Base-by-base conservation (phyloP, 2,329 filamentous ascomycete genomes). In the Cercospora nicotianae region DNA sequence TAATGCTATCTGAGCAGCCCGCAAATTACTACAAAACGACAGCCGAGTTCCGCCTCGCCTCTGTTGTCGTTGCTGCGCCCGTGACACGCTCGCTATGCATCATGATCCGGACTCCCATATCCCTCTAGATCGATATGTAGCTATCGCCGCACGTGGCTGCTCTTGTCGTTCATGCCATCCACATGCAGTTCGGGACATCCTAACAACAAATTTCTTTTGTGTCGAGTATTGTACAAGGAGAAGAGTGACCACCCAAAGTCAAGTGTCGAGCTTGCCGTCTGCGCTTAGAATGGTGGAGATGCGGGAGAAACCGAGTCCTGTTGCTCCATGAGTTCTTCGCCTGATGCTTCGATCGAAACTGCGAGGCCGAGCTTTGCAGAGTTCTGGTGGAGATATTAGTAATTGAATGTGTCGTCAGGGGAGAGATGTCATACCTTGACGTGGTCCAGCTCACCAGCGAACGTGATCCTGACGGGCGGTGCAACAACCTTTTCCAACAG, bases 371-470 rank as follows among this genome's bases (percentile, higher is more conserved):
- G 88, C 86, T 98, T 98, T 75, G 94, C 92, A 83, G 91, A 87
- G 89, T 95, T 93, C 95, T 99, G 72, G 57, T 28, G 48, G 58
- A n/a, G 20, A 36, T 51, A 7, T 28, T 61, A 23, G 36, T n/a
- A 9, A 61, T 39, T 16, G 10, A 9, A 2, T 45, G 10, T 28
- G 26, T 42, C 1, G 1, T 23, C 6, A 61, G 9, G 16, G 20
- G 18, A 20, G 39, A 48, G 5, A 26, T 20, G 42, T 85, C 92
- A 80, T 87, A 97, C 95, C 85, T 94, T 94, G 76, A 90, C 89
- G 83, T 99, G 94, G 82, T 99, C 95, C 77, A 99, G 92, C 79
- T 98, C 95, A 74, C 94, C 94, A 65, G 94, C 93, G 82, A 99
- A 97, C 67, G 94, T 96, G 83, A 99, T 89, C 80, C 90, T 91